Percentiles rank a stretch among this genome's conserved stretches.
Conservation (phyloP, 805 yeast species). For the Jamesozyma jinghongensis region DNA sequence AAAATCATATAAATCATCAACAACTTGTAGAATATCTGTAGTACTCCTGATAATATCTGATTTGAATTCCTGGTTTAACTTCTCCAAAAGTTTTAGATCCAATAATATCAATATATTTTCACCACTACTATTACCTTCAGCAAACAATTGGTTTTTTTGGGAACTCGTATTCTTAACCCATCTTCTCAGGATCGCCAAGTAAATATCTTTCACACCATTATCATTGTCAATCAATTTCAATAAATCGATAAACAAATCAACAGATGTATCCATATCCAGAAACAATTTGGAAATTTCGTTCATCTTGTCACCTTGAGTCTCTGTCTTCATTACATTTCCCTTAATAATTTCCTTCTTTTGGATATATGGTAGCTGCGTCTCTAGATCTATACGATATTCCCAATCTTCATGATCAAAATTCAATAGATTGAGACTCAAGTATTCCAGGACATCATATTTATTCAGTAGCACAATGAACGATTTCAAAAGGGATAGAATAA, state of each 20-base stretch:
- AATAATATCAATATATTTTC: slow-evolving; percentile 48
- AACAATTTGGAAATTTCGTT: slow-evolving; percentile 28
- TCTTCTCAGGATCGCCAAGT: slow-evolving; percentile 44
- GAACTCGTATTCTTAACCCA: slow-evolving; percentile 40
- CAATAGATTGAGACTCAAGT: slow-evolving; percentile 25
- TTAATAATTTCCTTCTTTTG: slow-evolving; percentile 3
- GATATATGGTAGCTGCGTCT: slow-evolving; percentile 32
- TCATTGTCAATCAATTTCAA: slow-evolving; percentile 42
- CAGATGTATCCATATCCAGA: slow-evolving; percentile 36
- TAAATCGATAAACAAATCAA: slow-evolving; percentile 36
- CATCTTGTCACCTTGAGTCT: slow-evolving; percentile 3
- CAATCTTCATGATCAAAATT: slow-evolving; percentile 31
- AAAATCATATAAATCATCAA: slow-evolving; percentile 34
- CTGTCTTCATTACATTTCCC: background rate
- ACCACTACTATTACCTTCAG: slow-evolving; percentile 6
- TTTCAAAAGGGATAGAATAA: slow-evolving; percentile 28
- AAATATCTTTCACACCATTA: slow-evolving; percentile 36
- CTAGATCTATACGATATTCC: slow-evolving; percentile 30
- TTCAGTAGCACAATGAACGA: slow-evolving; percentile 28
- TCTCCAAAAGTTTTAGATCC: slow-evolving; percentile 58
- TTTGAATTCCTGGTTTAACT: slow-evolving; percentile 48
- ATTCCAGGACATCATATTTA: slow-evolving; percentile 20
- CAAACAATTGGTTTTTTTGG: background rate
- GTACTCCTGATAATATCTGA: slow-evolving; percentile 40
- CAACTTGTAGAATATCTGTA: slow-evolving; percentile 43